phyloP scores from a whole-genome alignment of 148 eudicot genomes.

The Oxyria digyna region DNA sequence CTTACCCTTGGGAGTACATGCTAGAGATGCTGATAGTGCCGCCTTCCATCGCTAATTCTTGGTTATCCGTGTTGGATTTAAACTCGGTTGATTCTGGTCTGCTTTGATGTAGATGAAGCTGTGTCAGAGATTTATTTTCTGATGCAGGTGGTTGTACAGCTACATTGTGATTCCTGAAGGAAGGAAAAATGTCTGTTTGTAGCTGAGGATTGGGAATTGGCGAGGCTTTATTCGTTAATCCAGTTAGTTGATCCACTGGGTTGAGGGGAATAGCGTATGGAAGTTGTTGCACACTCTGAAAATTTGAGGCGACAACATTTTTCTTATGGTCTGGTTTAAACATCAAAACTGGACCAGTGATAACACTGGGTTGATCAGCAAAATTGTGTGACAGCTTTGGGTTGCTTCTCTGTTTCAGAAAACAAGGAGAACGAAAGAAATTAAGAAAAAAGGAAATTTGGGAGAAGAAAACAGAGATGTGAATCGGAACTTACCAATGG shows the following conservation, averaged over 20 bases:
- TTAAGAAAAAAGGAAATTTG: neutral
- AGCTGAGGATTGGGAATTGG: constrained; percentile 17
- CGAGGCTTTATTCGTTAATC: constrained; percentile 21
- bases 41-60: constrained; percentile 57
- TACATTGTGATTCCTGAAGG: constrained; percentile 23
- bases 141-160: constrained; percentile 23
- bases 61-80: constrained; percentile 35
- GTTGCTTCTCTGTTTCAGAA: constrained; percentile 33
- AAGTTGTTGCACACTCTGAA: constrained; percentile 25
- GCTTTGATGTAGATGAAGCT: constrained; percentile 36
- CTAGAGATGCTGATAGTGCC: constrained; percentile 87
- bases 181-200: constrained; percentile 35
- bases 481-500: constrained; percentile 39
- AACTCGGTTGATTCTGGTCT: constrained; percentile 26
- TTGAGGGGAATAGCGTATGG: constrained; percentile 24
- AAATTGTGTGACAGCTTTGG: constrained; percentile 35
- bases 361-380: constrained; percentile 34
- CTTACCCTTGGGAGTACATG: constrained; percentile 82
- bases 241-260: constrained; percentile 31
- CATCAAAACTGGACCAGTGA: constrained; percentile 27
- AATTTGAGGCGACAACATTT: constrained; percentile 19
- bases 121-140: constrained; percentile 33
- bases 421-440: neutral
- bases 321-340: constrained; percentile 39
- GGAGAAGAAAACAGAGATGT: neutral